These are phyloP conservation scores for Oryza glaberrima DNA, from an alignment of 176 grass and related monocot genomes.

Conservation along the genomic window DNA sequence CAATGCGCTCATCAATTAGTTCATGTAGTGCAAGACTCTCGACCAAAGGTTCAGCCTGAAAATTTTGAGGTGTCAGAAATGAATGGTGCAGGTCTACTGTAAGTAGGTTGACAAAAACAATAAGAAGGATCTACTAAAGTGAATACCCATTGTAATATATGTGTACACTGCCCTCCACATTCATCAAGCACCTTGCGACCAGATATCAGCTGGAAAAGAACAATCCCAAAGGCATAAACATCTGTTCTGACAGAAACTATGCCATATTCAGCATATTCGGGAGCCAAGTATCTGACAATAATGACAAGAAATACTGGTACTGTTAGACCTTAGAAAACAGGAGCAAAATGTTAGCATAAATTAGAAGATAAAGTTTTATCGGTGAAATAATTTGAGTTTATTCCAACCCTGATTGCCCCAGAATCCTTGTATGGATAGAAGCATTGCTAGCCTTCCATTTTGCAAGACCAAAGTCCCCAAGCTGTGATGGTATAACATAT, in stretches of 20 bases:
- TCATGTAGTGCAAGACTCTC: conserved; percentile 68
- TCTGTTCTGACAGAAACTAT: conserved; percentile 77
- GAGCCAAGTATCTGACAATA: conserved; percentile 55
- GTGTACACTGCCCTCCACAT: conserved; percentile 45
- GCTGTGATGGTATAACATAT: conserved; percentile 43
- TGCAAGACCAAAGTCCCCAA: conserved; percentile 76
- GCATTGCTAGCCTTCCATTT: conserved; percentile 64
- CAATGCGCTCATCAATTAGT: conserved; percentile 62
- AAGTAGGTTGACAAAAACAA: conserved; percentile 7
- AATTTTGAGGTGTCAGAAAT: background rate
- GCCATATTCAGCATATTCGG: conserved; percentile 70
- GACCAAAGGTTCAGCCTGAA: conserved; percentile 68
- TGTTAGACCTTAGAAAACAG: conserved; percentile 36
- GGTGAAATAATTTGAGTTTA: conserved; percentile 13
- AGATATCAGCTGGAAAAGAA: conserved; percentile 89
- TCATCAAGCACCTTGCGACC: conserved; percentile 59
- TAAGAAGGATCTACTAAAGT: conserved; percentile 1
- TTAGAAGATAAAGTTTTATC: background rate
- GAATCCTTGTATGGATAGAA: conserved; percentile 60
- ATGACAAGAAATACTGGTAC: conserved; percentile 11
- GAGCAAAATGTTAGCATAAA: background rate
- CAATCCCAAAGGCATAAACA: conserved; percentile 73
- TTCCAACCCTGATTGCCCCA: conserved; percentile 61
- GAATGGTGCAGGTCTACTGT: conserved; percentile 1
- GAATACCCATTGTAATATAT: conserved; percentile 73